Percentiles rank a stretch among this genome's conserved stretches.
Evolutionary conservation across 2,329 filamentous ascomycete species (phyloP).

Genomic region (Trichoderma aggressivum): DNA sequence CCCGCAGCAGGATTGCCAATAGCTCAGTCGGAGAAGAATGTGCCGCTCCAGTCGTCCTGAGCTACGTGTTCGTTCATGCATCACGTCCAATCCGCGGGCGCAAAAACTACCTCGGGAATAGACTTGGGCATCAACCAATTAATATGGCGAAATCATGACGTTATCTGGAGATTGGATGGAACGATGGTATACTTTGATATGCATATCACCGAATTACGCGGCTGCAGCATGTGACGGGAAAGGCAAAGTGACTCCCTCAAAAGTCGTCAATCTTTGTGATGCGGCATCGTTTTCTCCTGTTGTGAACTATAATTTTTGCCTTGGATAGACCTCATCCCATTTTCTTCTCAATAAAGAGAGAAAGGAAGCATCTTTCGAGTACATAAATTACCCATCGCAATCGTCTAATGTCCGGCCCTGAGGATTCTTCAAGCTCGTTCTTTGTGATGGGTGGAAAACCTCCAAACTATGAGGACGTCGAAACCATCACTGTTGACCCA

Average conservation of each 20-base stretch:
- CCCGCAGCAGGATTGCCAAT: background rate
- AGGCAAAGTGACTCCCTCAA: background rate
- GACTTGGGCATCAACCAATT: background rate
- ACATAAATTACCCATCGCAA: fast-evolving
- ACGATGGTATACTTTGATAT: background rate
- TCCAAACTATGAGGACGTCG: background rate
- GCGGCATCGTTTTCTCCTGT: no score
- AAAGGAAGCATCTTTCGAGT: background rate
- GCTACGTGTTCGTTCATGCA: background rate
- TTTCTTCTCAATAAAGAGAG: fast-evolving
- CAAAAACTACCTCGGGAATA: background rate
- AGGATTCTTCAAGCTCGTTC: background rate
- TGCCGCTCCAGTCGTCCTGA: background rate
- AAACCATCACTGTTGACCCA: background rate
- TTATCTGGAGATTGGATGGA: background rate
- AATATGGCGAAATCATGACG: background rate
- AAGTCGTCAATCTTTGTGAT: background rate
- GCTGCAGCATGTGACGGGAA: background rate
- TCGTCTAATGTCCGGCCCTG: background rate
- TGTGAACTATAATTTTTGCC: background rate
- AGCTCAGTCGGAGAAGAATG: background rate
- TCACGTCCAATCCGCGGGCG: background rate
- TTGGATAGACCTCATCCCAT: no score
- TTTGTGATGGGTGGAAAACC: background rate
- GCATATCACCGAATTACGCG: background rate